Conservation (phyloP, 352 stramenopile species). For the Lagenidium sp. region DNA sequence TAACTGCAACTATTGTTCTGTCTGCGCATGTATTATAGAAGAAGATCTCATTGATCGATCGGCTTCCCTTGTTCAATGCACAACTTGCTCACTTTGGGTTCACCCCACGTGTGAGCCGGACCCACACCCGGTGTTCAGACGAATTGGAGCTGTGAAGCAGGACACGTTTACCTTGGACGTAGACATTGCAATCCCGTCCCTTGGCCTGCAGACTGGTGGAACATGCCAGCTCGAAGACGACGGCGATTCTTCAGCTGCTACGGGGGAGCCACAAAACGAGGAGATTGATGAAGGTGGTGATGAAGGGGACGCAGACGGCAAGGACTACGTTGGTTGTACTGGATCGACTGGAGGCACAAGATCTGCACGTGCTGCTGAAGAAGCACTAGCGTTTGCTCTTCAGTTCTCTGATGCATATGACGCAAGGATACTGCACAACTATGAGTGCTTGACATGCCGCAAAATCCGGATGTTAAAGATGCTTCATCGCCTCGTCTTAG, state of each 20-base stretch:
- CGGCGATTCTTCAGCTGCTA: too few relatives aligned
- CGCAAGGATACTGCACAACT: slow-evolving; percentile 61
- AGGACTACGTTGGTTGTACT: too few relatives aligned
- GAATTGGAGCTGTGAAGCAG: too few relatives aligned
- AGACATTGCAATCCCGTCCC: slow-evolving; percentile 16
- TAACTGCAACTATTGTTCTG: slow-evolving; percentile 58
- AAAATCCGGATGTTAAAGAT: slow-evolving; percentile 67
- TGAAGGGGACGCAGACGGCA: too few relatives aligned
- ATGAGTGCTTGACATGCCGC: slow-evolving; percentile 77
- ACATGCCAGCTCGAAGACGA: not conserved
- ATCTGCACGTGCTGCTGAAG: slow-evolving; percentile 46
- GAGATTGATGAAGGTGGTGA: not conserved
- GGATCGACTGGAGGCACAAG: slow-evolving; percentile 26
- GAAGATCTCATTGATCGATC: slow-evolving; percentile 31
- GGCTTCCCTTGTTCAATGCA: slow-evolving; percentile 54
- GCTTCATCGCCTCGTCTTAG: slow-evolving; percentile 39
- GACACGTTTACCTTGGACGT: slow-evolving; percentile 60
- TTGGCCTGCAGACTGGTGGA: too few relatives aligned
- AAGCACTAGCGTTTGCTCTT: slow-evolving; percentile 46
- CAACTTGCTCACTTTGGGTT: slow-evolving; percentile 71
- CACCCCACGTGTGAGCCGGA: slow-evolving; percentile 76
- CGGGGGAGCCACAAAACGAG: not conserved
- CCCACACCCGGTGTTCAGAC: slow-evolving; percentile 44
- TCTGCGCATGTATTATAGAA: slow-evolving; percentile 21
- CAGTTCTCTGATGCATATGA: slow-evolving; percentile 63